phyloP scores from a whole-genome alignment of 495 filamentous ascomycete species.

The Cenococcum geophilum region DNA sequence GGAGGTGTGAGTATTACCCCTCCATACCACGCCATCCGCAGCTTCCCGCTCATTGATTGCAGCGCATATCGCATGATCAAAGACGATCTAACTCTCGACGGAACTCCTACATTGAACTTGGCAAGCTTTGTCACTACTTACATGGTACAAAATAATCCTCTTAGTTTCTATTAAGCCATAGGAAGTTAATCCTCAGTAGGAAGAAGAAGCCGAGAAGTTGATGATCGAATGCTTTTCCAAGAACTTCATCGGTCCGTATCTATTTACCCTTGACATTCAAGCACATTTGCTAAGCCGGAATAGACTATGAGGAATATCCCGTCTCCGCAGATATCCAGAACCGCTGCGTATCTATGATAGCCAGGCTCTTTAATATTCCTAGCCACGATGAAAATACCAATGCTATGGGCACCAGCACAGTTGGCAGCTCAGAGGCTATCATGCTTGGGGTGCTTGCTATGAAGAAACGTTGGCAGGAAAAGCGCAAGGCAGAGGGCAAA shows the following conservation, averaged over 20 bases:
- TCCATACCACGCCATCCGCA: constrained; percentile 52
- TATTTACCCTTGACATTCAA: neutral
- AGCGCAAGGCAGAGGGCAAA: constrained; percentile 70
- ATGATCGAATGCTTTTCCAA: constrained; percentile 85
- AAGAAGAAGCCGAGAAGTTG: constrained; percentile 84
- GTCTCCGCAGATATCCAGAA: constrained; percentile 86
- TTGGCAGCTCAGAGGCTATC: constrained; percentile 84
- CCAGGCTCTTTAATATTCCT: constrained; percentile 75
- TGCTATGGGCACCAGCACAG: constrained; percentile 76
- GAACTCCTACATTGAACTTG: constrained; percentile 48
- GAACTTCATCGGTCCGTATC: constrained; percentile 59
- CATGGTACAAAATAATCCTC: constrained; percentile 51
- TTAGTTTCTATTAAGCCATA: neutral
- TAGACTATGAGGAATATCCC: constrained; percentile 89
- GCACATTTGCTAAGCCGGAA: constrained; percentile 30
- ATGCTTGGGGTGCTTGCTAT: constrained; percentile 86
- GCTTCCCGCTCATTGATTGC: constrained; percentile 1
- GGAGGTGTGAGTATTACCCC: constrained; percentile 18
- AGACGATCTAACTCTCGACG: constrained; percentile 83
- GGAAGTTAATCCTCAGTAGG: constrained; percentile 41
- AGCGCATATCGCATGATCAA: constrained; percentile 89
- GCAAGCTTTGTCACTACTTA: constrained; percentile 82
- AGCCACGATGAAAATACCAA: constrained; percentile 44
- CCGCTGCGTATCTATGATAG: constrained; percentile 89
- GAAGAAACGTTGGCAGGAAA: constrained; percentile 92